These are phyloP conservation scores for Penicillium samsonianum DNA, from an alignment of 495 filamentous ascomycete genomes.

Conservation along the genomic window DNA sequence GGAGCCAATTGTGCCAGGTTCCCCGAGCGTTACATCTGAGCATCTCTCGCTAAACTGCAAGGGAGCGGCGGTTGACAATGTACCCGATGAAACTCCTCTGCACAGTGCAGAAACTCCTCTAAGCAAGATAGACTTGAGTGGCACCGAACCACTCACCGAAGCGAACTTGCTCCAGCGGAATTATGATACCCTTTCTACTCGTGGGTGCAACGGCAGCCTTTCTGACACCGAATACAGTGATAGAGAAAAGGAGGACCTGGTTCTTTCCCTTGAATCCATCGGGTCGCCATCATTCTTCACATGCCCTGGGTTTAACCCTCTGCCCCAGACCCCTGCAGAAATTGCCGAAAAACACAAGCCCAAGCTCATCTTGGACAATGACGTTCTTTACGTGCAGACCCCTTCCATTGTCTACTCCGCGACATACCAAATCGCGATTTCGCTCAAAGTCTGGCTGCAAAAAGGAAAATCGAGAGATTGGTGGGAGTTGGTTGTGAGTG, in stretches of 20 bases:
- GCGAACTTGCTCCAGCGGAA: background rate
- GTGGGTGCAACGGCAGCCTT: slow-evolving; percentile 17
- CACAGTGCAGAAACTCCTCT: background rate
- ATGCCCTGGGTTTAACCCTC: background rate
- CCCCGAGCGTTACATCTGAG: background rate
- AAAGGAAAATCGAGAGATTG: slow-evolving; percentile 29
- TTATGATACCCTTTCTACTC: slow-evolving; percentile 16
- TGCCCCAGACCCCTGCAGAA: background rate
- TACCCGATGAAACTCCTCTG: background rate
- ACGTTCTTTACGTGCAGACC: slow-evolving; percentile 26
- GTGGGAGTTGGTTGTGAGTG: slow-evolving; percentile 33
- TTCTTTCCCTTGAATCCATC: background rate
- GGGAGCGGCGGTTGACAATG: background rate
- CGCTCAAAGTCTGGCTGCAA: slow-evolving; percentile 19
- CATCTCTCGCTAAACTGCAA: background rate
- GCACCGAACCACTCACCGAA: slow-evolving; percentile 1
- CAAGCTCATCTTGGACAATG: slow-evolving; percentile 23
- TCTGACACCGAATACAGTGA: slow-evolving; percentile 11
- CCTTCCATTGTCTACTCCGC: slow-evolving; percentile 14
- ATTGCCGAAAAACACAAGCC: slow-evolving; percentile 13
- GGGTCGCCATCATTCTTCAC: background rate
- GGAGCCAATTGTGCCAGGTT: background rate
- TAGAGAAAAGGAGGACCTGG: background rate
- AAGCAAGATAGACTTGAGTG: background rate
- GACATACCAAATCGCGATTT: slow-evolving; percentile 28